These are phyloP conservation scores for Pelargonium nanum DNA, from an alignment of 345 rosid genomes.

Conservation along the genomic window DNA sequence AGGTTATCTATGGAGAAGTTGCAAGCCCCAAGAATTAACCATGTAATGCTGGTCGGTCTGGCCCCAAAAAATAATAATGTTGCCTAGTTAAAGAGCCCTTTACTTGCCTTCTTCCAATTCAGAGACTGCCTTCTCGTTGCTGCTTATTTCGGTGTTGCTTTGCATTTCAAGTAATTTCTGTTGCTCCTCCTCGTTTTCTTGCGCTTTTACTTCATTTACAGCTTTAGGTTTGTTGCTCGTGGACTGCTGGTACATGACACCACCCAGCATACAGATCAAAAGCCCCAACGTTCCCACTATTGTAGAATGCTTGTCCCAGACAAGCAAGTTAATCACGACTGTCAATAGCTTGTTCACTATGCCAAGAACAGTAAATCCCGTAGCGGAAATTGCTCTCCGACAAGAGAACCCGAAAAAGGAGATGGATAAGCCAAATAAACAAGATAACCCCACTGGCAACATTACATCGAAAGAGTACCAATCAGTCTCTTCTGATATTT, in stretches of 20 bases:
- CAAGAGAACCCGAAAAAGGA: slow-evolving; percentile 98
- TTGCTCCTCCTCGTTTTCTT: slow-evolving; percentile 53
- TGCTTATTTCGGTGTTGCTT: slow-evolving; percentile 24
- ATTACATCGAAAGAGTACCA: slow-evolving; percentile 68
- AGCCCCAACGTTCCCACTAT: slow-evolving; percentile 72
- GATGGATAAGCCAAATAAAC: slow-evolving; percentile 78
- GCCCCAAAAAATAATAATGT: background rate
- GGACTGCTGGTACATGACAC: slow-evolving; percentile 85
- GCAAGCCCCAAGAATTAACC: background rate
- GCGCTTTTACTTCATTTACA: slow-evolving; percentile 27
- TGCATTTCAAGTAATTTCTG: slow-evolving; percentile 69
- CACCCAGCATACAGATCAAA: slow-evolving; percentile 84
- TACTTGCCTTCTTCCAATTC: slow-evolving; percentile 19
- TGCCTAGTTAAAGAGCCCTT: background rate
- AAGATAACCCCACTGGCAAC: slow-evolving; percentile 83
- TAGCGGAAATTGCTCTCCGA: slow-evolving; percentile 84
- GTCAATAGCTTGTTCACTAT: slow-evolving; percentile 90
- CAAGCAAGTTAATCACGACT: slow-evolving; percentile 64
- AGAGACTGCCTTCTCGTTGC: slow-evolving; percentile 20
- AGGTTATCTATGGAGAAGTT: background rate
- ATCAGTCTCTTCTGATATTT: slow-evolving; percentile 54
- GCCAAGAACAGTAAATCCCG: slow-evolving; percentile 99
- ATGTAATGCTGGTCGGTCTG: no score
- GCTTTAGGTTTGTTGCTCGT: slow-evolving; percentile 58
- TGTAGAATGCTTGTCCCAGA: slow-evolving; percentile 95